Conservation (phyloP, 2,329 filamentous ascomycete species). For the Paracoccidioides lutzii region DNA sequence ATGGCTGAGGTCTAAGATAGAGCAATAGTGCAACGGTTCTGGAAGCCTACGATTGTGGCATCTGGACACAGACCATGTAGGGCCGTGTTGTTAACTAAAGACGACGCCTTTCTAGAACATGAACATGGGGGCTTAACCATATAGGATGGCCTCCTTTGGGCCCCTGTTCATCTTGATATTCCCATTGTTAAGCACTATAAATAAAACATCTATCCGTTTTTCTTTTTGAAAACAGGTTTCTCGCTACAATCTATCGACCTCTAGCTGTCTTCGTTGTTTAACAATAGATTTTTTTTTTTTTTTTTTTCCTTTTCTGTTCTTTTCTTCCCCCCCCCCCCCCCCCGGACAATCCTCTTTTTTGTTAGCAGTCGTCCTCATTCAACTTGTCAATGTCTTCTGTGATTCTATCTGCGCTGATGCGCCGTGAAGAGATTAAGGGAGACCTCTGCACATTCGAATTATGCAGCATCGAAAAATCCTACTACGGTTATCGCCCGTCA, state of each 20-base stretch:
- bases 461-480: conserved; percentile 7
- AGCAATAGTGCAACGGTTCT: too few species aligned
- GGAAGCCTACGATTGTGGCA: neutral
- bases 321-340: too few species aligned
- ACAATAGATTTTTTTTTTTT: neutral
- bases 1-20: too few species aligned
- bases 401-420: neutral
- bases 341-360: neutral
- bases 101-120: too few species aligned
- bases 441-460: conserved; percentile 10
- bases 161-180: too few species aligned
- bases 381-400: neutral
- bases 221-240: neutral
- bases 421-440: neutral
- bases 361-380: neutral
- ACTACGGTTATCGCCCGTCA: conserved; percentile 9
- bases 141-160: too few species aligned
- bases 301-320: neutral
- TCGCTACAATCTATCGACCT: neutral
- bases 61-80: neutral
- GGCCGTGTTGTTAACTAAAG: too few species aligned
- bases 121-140: too few species aligned
- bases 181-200: too few species aligned
- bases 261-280: neutral
- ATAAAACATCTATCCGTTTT: too few species aligned